Percentiles rank a stretch among this genome's conserved stretches.
These are phyloP conservation scores for Alternaria consortialis DNA, from an alignment of 2,329 filamentous ascomycete species.

Conservation along the genomic window DNA sequence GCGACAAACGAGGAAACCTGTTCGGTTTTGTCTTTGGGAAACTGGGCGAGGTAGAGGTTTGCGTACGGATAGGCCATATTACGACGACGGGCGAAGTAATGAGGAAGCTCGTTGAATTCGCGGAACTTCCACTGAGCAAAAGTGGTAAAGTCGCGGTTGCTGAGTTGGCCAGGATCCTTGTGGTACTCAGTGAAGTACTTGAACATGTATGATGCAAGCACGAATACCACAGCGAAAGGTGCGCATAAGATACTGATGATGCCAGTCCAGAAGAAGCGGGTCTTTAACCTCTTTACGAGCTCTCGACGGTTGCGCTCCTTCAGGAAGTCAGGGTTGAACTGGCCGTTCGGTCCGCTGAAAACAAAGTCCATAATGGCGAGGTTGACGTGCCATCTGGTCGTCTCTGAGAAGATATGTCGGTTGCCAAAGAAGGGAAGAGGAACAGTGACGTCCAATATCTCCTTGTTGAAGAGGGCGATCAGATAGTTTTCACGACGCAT, in stretches of 20 bases:
- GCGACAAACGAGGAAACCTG: constrained; percentile 84
- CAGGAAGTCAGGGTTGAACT: constrained; percentile 85
- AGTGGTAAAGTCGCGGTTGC: constrained; percentile 89
- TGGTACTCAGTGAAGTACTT: constrained; percentile 98
- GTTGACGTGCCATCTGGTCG: constrained; percentile 90
- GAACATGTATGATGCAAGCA: constrained; percentile 89
- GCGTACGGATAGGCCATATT: constrained; percentile 97
- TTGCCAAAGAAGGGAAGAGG: constrained; percentile 83
- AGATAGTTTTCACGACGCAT: constrained; percentile 98
- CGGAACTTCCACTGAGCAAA: constrained; percentile 98
- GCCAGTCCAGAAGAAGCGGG: constrained; percentile 82
- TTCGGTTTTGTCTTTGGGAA: constrained; percentile 92
- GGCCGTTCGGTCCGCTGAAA: constrained; percentile 82
- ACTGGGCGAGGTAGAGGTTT: constrained; percentile 91
- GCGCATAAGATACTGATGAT: constrained; percentile 86
- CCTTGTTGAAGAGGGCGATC: constrained; percentile 97
- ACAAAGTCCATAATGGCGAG: constrained; percentile 92
- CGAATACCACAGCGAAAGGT: constrained; percentile 86
- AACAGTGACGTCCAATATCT: constrained; percentile 85
- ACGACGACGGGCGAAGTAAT: constrained; percentile 86
- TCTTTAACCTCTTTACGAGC: constrained; percentile 79
- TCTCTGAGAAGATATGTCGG: constrained; percentile 85
- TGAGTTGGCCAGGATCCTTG: constrained; percentile 86
- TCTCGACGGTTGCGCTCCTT: constrained; percentile 81
- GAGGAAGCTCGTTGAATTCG: constrained; percentile 95